Evolutionary conservation across 352 stramenopile species (phyloP), one percentile per base, ranked within the genome.

Genomic region (Phytophthora brassicae): DNA sequence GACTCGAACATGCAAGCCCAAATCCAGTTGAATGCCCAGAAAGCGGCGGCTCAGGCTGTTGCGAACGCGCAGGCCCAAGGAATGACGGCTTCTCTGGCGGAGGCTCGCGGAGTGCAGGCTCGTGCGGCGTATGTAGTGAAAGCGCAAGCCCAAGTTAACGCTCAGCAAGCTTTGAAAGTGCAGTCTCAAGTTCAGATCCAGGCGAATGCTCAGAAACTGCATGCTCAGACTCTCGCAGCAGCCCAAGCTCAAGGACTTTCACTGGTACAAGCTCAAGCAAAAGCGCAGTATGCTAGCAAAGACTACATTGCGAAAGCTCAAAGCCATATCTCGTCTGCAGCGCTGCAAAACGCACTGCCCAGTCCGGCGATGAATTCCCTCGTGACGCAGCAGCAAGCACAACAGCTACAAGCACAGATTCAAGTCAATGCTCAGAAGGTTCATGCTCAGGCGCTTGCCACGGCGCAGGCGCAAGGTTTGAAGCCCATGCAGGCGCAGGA

Each of bases 401-500:
- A 93, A 56, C 84, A 96, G 48, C 66, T 95, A 24, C 84, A 95
- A 54, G 86, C 86, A 7, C 86, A 95, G 38, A 95, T 96, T 56
- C 86, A 96, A 71, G 80, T 94, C 13, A 96, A 96, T 50, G 88
- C 86, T 23, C 86, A 96, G 46, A 96, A 95, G 42, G 86, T 96
- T 14, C 86, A 96, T 35, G 86, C 86, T 0, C 86, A 96, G 58
- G 86, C 88, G n/a, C 82, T 96, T 23, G 86, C 86, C 17, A 87
- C 86, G 12, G 88, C 88, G 5, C 87, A 96, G 52, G 86, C 86
- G 1, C 82, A 93, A 65, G 88, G 88, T 22, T 60, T 96, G 16
- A 94, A 93, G 54, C 86, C 83, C 9, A 89, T 90, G 35, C 84
- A 95, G 58, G 88, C 88, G 6, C 88, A 95, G 35, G 88, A 95